Evolutionary conservation across 2,329 filamentous ascomycete genomes (phyloP).

Genomic region (Hypoxylon sp.): DNA sequence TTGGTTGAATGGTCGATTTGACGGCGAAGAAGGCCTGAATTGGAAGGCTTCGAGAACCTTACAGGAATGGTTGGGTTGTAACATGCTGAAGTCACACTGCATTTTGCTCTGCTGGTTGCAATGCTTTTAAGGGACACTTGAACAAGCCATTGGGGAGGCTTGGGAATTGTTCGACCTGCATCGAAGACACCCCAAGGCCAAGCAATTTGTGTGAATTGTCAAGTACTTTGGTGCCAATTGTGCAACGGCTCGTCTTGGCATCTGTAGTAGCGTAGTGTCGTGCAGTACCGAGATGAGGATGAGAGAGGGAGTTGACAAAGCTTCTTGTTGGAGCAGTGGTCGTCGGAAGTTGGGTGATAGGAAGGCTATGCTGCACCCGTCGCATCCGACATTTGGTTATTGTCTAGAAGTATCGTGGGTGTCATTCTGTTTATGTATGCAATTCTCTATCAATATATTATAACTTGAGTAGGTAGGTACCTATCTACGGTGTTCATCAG

Average conservation of each 20-base stretch:
- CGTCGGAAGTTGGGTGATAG: constrained; percentile 12
- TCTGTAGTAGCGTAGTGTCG: constrained; percentile 30
- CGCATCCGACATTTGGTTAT: constrained; percentile 5
- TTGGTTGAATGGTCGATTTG: constrained; percentile 37
- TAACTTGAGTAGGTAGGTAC: not conserved
- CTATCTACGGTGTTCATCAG: not conserved
- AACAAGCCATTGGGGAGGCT: constrained; percentile 26
- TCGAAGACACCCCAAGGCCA: constrained; percentile 28
- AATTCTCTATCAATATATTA: not conserved
- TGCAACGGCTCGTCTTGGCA: constrained; percentile 35
- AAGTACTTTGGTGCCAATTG: constrained; percentile 33
- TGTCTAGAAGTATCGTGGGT: constrained; percentile 6
- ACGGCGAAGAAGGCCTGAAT: constrained; percentile 40
- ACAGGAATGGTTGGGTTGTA: constrained; percentile 38
- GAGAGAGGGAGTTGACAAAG: constrained; percentile 27
- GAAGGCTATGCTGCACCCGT: constrained; percentile 1
- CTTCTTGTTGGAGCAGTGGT: constrained; percentile 21
- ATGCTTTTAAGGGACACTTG: constrained; percentile 16
- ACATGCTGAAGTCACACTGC: constrained; percentile 42
- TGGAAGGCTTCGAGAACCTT: constrained; percentile 46
- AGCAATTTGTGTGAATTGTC: constrained; percentile 36
- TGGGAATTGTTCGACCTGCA: constrained; percentile 39
- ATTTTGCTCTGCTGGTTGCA: constrained; percentile 28
- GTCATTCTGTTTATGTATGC: not conserved
- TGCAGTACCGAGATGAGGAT: constrained; percentile 33